Conservation (phyloP, 2,329 filamentous ascomycete genomes). For the Xylaria sp. region DNA sequence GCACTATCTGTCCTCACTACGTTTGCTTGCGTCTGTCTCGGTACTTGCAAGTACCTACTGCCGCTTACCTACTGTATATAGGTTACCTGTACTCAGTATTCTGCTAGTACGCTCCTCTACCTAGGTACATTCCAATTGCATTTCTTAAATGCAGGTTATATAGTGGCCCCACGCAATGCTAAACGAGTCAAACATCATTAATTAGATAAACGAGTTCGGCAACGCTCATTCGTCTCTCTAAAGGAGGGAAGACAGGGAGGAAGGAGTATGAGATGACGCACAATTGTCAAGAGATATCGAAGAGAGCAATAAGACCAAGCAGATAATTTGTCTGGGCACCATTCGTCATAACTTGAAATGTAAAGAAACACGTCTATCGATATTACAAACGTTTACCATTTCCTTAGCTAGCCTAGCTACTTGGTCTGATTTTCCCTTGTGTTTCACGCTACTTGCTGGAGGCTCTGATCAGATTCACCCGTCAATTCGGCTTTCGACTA, state of each 20-base stretch:
- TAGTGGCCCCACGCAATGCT: not conserved
- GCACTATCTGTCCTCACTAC: not conserved
- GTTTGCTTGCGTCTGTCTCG: not conserved
- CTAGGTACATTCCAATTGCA: not conserved
- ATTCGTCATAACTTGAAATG: slow-evolving; percentile 1
- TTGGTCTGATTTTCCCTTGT: not conserved
- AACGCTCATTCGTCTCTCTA: slow-evolving; percentile 6
- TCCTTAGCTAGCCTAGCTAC: not conserved
- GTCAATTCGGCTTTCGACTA: not conserved
- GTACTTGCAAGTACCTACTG: not conserved
- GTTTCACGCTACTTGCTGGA: not conserved
- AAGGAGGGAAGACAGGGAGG: too few species aligned
- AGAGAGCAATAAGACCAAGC: not conserved
- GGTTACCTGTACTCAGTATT: not conserved
- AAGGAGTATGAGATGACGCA: slow-evolving; percentile 2
- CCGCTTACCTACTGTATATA: not conserved
- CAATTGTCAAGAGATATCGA: slow-evolving; percentile 1
- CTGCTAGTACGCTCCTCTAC: not conserved
- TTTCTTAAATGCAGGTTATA: not conserved
- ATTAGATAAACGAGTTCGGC: slow-evolving; percentile 6
- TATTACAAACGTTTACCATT: not conserved
- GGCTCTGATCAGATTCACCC: not conserved
- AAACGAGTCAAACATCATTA: slow-evolving; percentile 3
- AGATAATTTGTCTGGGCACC: not conserved
- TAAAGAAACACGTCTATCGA: not conserved